phyloP scores from a whole-genome alignment of 106 monocot species.

The Dendrobium chrysotoxum region DNA sequence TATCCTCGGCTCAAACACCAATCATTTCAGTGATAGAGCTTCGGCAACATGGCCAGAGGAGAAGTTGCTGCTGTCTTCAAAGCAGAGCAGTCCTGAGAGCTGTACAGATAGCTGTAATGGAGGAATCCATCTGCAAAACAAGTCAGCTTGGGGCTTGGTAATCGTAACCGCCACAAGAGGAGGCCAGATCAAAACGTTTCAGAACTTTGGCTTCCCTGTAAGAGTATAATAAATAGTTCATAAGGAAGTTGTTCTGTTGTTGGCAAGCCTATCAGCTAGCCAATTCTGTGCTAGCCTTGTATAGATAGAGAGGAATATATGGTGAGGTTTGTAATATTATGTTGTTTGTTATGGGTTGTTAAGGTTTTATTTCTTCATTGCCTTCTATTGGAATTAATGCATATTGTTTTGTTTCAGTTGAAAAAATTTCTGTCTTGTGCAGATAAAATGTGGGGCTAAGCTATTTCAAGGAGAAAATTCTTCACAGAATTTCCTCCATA shows the following conservation, averaged over 20 bases:
- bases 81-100: background rate
- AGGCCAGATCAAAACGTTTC: conserved; percentile 33
- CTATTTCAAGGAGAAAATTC: too few species aligned
- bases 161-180: conserved; percentile 42
- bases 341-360: too few species aligned
- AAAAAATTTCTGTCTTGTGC: too few species aligned
- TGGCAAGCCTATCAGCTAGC: background rate
- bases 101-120: background rate
- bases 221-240: background rate
- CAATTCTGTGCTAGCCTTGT: too few species aligned
- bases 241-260: background rate
- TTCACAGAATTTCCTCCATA: too few species aligned
- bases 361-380: too few species aligned
- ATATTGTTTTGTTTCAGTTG: too few species aligned
- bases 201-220: conserved; percentile 42
- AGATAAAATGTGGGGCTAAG: too few species aligned
- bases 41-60: conserved; percentile 43
- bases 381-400: too few species aligned
- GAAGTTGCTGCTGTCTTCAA: conserved; percentile 17
- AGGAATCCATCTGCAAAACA: conserved; percentile 10
- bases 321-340: too few species aligned
- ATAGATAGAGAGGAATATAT: too few species aligned
- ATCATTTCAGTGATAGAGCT: background rate
- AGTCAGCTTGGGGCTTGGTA: conserved; percentile 41
- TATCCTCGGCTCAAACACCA: background rate